Evolutionary conservation across 129 eudicot species (phyloP), one percentile per base, ranked within the genome.

Genomic region (Silybum marianum): DNA sequence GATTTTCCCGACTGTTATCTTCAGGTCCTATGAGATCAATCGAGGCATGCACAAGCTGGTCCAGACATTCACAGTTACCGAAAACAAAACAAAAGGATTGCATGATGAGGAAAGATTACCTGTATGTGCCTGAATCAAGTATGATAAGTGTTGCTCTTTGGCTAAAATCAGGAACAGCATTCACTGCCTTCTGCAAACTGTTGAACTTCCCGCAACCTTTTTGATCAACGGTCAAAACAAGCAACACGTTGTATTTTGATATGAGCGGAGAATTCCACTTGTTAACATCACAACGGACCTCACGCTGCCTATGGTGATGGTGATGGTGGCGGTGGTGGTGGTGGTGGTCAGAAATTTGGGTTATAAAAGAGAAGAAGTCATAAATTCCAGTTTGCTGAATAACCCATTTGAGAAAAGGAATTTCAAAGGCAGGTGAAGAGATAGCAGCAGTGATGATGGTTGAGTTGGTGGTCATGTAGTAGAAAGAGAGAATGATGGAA

Each of bases 151-250:
- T 89, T 81, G 85, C 79, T 69, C 88, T 77, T 7, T 32, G 19
- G 77, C 90, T 86, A 44, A 39, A 48, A 51, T 88, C 90, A 58
- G 97, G 95, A 54, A 85, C 90, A 19, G 90, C 87, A 78, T 91
- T 93, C 21, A 95, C 90, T 5, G 99, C 99, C 78, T 92, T 84
- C 74, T 95, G 94, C 39, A 92, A 65, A 69, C 82, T 95, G 42
- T 77, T 89, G 77, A 92, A 95, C 69, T 90, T 95, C 14, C 88
- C 97, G 68, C 99, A 92, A 28, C 92, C 97, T 42, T 84, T 86
- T 24, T 34, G 58, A 77, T 81, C 97, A 10, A 92, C 99, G 0
- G 94, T 92, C 32, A 87, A 73, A 38, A 86, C 86, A 25, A 62
- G 89, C n/a, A 88, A 76, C 25, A 95, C 89, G 1, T 78, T 82